Percentiles rank a stretch among this genome's conserved stretches.
Evolutionary conservation across 2,329 filamentous ascomycete species (phyloP).

Genomic region (Cytospora piceae): DNA sequence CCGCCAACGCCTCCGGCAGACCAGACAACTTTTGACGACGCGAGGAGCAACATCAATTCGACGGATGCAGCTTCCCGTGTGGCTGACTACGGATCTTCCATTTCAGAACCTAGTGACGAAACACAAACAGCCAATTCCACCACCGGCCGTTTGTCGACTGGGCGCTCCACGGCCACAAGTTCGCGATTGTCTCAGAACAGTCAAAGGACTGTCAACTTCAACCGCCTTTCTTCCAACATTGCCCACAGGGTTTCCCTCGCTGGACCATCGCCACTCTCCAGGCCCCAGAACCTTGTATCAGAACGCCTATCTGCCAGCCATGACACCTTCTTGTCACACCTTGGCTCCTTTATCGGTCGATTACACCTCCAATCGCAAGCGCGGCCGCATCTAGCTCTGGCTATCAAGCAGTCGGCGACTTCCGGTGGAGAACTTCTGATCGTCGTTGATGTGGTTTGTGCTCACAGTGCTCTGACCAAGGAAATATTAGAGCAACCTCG

Average conservation of each 20-base stretch:
- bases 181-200: slow-evolving; percentile 44
- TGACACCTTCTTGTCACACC: slow-evolving; percentile 85
- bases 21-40: slow-evolving; percentile 51
- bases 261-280: slow-evolving; percentile 65
- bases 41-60: slow-evolving; percentile 37
- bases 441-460: slow-evolving; percentile 81
- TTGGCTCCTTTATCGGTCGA: slow-evolving; percentile 89
- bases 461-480: slow-evolving; percentile 71
- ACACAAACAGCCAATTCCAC: slow-evolving; percentile 42
- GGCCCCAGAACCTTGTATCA: slow-evolving; percentile 77
- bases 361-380: slow-evolving; percentile 93
- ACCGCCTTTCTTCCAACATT: slow-evolving; percentile 56
- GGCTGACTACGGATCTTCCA: slow-evolving; percentile 36
- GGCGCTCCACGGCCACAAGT: slow-evolving; percentile 41
- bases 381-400: slow-evolving; percentile 77
- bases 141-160: slow-evolving; percentile 53
- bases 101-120: slow-evolving; percentile 36
- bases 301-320: slow-evolving; percentile 79
- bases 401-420: slow-evolving; percentile 80
- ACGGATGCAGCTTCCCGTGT: slow-evolving; percentile 47
- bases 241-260: slow-evolving; percentile 79
- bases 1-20: slow-evolving; percentile 69
- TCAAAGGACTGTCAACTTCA: slow-evolving; percentile 42
- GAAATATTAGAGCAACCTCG: slow-evolving; percentile 70
- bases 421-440: slow-evolving; percentile 80